These are phyloP conservation scores for Bjerkandera adusta DNA, from an alignment of 1,284 basidiomycete species.

Conservation along the genomic window DNA sequence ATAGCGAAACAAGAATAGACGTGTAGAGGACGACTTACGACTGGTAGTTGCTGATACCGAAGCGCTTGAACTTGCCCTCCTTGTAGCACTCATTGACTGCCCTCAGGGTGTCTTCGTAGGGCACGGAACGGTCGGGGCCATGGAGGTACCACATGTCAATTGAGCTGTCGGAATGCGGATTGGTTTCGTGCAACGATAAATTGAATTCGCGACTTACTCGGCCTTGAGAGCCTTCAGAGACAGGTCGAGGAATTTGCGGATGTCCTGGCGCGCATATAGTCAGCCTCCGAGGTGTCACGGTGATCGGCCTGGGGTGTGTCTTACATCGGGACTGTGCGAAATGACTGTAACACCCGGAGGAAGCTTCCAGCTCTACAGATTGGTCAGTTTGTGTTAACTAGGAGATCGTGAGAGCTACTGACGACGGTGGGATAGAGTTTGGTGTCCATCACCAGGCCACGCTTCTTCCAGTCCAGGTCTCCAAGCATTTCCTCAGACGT, in stretches of 20 bases:
- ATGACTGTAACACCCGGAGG: background rate
- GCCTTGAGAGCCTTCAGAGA: constrained; percentile 46
- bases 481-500: constrained; percentile 48
- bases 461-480: constrained; percentile 33
- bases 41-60: constrained; percentile 55
- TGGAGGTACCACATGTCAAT: constrained; percentile 37
- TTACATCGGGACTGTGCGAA: constrained; percentile 12
- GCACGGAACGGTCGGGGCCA: constrained; percentile 38
- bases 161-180: constrained; percentile 20
- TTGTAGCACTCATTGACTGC: constrained; percentile 41
- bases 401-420: constrained; percentile 1
- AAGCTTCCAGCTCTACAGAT: background rate
- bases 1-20: background rate
- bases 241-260: constrained; percentile 42
- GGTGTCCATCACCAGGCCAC: constrained; percentile 48
- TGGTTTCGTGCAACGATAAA: too few relatives aligned
- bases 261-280: constrained; percentile 23
- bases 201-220: constrained; percentile 36
- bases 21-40: constrained; percentile 25
- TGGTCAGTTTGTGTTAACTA: background rate
- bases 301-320: background rate
- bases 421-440: constrained; percentile 24
- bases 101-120: constrained; percentile 37
- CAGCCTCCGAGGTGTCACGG: background rate
- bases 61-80: constrained; percentile 40